Conservation (phyloP, 208 protist species). For the Herpetomonas tarakana region DNA sequence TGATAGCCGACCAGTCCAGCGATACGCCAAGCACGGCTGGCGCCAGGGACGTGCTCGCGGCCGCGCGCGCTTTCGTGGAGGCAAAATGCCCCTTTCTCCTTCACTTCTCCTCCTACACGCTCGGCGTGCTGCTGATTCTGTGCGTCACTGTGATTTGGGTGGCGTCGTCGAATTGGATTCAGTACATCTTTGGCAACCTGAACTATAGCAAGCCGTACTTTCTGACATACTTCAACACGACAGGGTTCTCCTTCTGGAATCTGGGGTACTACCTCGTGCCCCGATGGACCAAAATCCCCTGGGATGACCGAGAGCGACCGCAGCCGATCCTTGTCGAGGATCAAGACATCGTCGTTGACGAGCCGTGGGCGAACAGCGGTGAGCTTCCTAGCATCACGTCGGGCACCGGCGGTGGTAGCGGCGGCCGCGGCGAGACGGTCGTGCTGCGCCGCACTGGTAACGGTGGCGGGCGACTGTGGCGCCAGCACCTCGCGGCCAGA, state of each 20-base stretch:
- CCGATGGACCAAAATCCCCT: conserved; percentile 54
- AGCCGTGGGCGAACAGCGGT: conserved; percentile 1
- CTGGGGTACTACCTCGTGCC: conserved; percentile 59
- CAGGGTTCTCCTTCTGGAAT: conserved; percentile 83
- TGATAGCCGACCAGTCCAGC: background rate
- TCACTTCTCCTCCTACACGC: conserved; percentile 51
- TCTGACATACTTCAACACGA: conserved; percentile 92
- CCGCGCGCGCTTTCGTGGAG: background rate
- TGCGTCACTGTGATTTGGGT: conserved; percentile 91
- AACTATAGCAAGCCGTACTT: conserved; percentile 89
- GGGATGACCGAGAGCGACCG: conserved; percentile 26
- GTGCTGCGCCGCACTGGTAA: background rate
- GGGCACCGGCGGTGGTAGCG: background rate
- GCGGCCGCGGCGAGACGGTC: background rate
- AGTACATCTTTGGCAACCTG: conserved; percentile 82
- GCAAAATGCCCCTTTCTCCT: conserved; percentile 7
- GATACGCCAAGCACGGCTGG: background rate
- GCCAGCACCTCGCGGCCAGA: no score
- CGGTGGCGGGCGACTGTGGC: no score
- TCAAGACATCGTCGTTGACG: conserved; percentile 18
- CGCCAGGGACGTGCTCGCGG: background rate
- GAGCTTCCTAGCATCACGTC: no score
- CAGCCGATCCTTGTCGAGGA: conserved; percentile 64
- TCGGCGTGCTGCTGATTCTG: conserved; percentile 83
- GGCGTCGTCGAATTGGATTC: conserved; percentile 83